Conservation (phyloP, 495 filamentous ascomycete genomes). For the Ramalina intermedia region DNA sequence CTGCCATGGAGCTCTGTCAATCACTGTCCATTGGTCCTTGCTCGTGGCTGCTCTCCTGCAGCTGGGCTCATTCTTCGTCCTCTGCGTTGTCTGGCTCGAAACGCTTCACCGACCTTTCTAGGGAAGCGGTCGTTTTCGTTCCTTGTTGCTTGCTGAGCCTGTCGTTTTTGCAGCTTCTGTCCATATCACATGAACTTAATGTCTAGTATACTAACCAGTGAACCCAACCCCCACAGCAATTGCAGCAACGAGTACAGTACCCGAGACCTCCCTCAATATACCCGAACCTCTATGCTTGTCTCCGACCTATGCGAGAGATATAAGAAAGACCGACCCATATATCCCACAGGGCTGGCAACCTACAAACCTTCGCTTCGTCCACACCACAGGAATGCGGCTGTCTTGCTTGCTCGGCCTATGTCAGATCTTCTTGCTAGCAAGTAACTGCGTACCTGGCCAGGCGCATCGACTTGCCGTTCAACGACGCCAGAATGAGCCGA, state of each 20-base stretch:
- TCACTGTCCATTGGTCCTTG: neutral
- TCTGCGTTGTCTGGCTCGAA: neutral
- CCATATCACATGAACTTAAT: neutral
- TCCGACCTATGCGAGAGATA: too few relatives aligned
- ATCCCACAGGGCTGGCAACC: too few relatives aligned
- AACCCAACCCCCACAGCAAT: neutral
- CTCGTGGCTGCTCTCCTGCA: neutral
- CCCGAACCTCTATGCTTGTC: too few relatives aligned
- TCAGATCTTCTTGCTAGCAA: too few relatives aligned
- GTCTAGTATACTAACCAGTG: constrained; percentile 6
- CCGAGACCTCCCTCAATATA: neutral
- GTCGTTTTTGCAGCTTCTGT: neutral
- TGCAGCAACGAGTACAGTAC: constrained; percentile 2
- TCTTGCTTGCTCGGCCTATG: too few relatives aligned
- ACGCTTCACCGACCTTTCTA: too few relatives aligned
- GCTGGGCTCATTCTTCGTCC: neutral
- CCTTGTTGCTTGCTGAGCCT: neutral
- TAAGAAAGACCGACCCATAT: too few relatives aligned
- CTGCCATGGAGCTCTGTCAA: neutral
- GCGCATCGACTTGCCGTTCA: too few relatives aligned
- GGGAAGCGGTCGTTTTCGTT: too few relatives aligned
- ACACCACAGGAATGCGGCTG: too few relatives aligned
- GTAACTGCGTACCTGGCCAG: too few relatives aligned
- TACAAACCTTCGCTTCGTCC: too few relatives aligned
- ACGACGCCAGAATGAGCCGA: neutral